phyloP scores from a whole-genome alignment of 805 yeast species.

The Monosporozyma aquatica region DNA sequence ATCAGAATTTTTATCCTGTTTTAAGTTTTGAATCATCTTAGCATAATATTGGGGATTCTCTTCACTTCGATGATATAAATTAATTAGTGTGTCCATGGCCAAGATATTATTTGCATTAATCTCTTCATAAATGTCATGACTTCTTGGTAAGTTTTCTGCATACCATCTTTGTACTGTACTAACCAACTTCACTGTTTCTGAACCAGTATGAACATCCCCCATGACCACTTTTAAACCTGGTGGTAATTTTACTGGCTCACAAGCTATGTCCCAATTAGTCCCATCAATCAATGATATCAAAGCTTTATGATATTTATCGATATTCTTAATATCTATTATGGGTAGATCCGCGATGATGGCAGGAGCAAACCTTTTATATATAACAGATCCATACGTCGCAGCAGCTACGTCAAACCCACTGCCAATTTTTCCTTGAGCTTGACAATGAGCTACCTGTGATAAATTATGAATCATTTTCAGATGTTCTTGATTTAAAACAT shows the following conservation, averaged over 20 bases:
- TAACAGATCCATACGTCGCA: conserved; percentile 84
- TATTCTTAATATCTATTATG: conserved; percentile 6
- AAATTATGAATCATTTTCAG: conserved; percentile 58
- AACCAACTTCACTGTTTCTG: conserved; percentile 89
- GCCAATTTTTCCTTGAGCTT: conserved; percentile 91
- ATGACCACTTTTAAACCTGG: conserved; percentile 58
- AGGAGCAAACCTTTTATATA: conserved; percentile 70
- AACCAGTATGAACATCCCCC: conserved; percentile 92
- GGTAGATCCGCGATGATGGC: conserved; percentile 35
- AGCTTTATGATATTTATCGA: conserved; percentile 21
- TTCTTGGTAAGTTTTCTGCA: conserved; percentile 38
- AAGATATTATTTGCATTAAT: conserved; percentile 57
- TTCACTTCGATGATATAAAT: conserved; percentile 15
- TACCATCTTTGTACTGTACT: conserved; percentile 68
- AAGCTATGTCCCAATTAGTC: conserved; percentile 54
- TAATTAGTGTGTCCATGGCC: conserved; percentile 36
- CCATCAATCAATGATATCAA: conserved; percentile 34
- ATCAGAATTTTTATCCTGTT: conserved; percentile 7
- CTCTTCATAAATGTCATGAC: conserved; percentile 42
- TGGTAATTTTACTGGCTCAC: conserved; percentile 54
- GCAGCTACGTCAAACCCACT: conserved; percentile 97
- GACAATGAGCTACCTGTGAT: conserved; percentile 84
- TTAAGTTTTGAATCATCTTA: conserved; percentile 15
- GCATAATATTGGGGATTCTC: conserved; percentile 33
- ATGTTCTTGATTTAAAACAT: conserved; percentile 20